A percentile compares a stretch with the other conserved stretches of the same genome.
These are phyloP conservation scores for Phytophthora citricola DNA, from an alignment of 352 stramenopile species.

Conservation along the genomic window DNA sequence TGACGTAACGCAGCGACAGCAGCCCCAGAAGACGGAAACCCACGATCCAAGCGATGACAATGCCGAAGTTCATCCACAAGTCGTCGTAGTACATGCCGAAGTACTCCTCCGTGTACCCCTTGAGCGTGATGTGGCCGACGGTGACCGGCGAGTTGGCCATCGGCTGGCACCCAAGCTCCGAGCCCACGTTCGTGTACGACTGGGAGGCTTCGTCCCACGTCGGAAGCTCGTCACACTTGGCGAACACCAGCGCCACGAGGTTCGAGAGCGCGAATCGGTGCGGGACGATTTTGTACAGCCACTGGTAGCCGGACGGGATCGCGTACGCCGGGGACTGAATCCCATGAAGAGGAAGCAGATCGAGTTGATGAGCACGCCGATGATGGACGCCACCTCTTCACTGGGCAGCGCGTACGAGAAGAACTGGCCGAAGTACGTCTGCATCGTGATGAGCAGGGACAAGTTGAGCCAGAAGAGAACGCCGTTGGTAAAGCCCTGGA, in stretches of 20 bases:
- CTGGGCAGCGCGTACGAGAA: slow-evolving; percentile 44
- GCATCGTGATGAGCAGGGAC: slow-evolving; percentile 65
- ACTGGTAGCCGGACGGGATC: slow-evolving; percentile 22
- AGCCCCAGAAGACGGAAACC: no score
- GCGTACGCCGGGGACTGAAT: slow-evolving; percentile 27
- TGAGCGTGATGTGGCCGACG: slow-evolving; percentile 30
- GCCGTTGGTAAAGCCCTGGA: slow-evolving; percentile 62
- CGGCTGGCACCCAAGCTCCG: slow-evolving; percentile 32
- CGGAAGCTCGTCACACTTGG: slow-evolving; percentile 15
- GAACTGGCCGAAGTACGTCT: slow-evolving; percentile 30
- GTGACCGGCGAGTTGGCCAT: slow-evolving; percentile 28
- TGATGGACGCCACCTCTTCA: slow-evolving; percentile 46
- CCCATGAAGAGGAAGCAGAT: slow-evolving; percentile 57
- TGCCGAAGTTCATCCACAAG: no score
- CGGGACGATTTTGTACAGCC: slow-evolving; percentile 18
- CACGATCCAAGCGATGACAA: no score
- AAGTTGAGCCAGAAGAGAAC: slow-evolving; percentile 54
- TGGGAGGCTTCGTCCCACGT: slow-evolving; percentile 26
- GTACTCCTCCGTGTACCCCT: no score
- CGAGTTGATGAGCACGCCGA: slow-evolving; percentile 49
- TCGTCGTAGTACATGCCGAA: no score
- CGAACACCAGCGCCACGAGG: slow-evolving; percentile 34
- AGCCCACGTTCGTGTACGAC: slow-evolving; percentile 28
- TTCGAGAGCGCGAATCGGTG: slow-evolving; percentile 27
- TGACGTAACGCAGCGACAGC: neutral